Percentiles rank a stretch among this genome's conserved stretches.
Conservation (phyloP, 257 asterid genomes). For the Plantago major region DNA sequence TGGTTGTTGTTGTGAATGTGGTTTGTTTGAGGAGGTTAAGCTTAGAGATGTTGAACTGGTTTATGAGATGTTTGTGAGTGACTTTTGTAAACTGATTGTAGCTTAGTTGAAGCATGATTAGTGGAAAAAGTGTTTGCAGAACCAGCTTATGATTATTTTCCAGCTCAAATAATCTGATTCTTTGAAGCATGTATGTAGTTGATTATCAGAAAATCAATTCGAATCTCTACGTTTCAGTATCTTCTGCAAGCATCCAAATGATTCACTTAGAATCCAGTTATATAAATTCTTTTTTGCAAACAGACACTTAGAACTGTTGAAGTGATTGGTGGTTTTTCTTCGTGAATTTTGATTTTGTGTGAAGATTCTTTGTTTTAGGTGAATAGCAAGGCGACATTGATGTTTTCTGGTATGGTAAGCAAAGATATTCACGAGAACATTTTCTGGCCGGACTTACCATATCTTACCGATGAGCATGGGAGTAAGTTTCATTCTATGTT, state of each 20-base stretch:
- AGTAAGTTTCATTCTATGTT: constrained; percentile 49
- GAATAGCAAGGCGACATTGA: constrained; percentile 82
- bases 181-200: background rate
- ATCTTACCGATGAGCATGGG: constrained; percentile 89
- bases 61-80: too few relatives aligned
- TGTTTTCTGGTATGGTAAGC: constrained; percentile 76
- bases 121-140: too few relatives aligned
- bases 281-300: too few relatives aligned
- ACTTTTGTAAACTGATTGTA: too few relatives aligned
- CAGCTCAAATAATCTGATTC: too few relatives aligned
- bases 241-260: too few relatives aligned
- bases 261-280: too few relatives aligned
- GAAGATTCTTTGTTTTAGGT: constrained; percentile 47
- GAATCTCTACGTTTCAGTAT: too few relatives aligned
- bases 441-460: constrained; percentile 97
- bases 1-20: constrained; percentile 5
- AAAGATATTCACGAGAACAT: constrained; percentile 80
- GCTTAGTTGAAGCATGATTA: too few relatives aligned
- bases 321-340: too few relatives aligned
- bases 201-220: background rate
- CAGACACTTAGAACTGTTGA: too few relatives aligned
- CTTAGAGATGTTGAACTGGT: background rate
- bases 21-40: background rate
- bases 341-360: constrained; percentile 21
- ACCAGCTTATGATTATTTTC: too few relatives aligned